phyloP scores from a whole-genome alignment of 768 basidiomycete genomes.

The Mrakia gelida region DNA sequence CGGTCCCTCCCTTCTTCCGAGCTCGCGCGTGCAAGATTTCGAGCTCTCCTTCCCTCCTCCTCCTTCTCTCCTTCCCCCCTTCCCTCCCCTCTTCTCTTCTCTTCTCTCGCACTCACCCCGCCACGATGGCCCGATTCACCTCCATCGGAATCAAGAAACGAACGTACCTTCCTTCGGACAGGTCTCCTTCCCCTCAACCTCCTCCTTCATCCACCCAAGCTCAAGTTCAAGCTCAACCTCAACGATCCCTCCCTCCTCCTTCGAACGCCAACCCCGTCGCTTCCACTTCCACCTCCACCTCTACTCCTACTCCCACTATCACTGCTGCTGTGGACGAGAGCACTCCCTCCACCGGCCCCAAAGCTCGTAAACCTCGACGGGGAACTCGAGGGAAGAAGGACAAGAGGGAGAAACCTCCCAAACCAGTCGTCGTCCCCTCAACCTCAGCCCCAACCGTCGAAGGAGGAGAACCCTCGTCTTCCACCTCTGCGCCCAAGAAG shows the following conservation, averaged over 20 bases:
- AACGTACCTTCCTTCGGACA: constrained; percentile 24
- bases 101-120: not conserved
- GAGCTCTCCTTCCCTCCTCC: not conserved
- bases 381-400: constrained; percentile 32
- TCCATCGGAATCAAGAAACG: constrained; percentile 30
- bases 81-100: not conserved
- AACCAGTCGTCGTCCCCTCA: not conserved
- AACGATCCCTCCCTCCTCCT: not conserved
- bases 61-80: not conserved
- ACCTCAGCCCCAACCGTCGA: not conserved
- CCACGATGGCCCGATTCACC: constrained; percentile 28
- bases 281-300: not conserved
- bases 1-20: not conserved
- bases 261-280: not conserved
- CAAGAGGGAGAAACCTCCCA: constrained; percentile 16
- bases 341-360: not conserved
- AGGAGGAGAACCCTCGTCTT: not conserved
- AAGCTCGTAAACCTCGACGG: constrained; percentile 19
- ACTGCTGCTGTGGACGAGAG: not conserved
- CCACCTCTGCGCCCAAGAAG: not conserved
- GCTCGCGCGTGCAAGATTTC: too few relatives aligned
- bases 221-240: not conserved
- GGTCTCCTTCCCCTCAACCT: not conserved
- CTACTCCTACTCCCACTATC: not conserved
- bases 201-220: not conserved